Evolutionary conservation across 805 yeast species (phyloP).

Genomic region (Barnettozyma vustinii): DNA sequence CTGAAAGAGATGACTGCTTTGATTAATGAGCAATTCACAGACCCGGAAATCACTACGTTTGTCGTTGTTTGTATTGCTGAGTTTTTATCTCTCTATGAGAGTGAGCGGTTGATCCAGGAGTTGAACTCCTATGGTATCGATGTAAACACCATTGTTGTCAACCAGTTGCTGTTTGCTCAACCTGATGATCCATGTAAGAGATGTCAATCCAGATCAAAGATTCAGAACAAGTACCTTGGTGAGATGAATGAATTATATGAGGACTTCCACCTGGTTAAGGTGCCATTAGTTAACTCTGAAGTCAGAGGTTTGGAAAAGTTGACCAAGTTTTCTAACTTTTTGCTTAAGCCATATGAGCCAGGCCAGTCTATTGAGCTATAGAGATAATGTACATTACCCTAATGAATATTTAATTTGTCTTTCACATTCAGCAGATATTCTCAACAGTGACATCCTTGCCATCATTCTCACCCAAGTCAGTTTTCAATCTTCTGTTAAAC

Average conservation of each 20-base stretch:
- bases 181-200: slow-evolving; percentile 74
- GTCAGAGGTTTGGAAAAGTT: slow-evolving; percentile 89
- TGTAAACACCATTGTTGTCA: slow-evolving; percentile 92
- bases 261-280: slow-evolving; percentile 92
- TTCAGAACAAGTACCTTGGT: slow-evolving; percentile 92
- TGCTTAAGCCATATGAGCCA: slow-evolving; percentile 74
- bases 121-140: slow-evolving; percentile 92
- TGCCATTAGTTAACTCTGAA: slow-evolving; percentile 93
- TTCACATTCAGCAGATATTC: slow-evolving; percentile 49
- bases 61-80: slow-evolving; percentile 98
- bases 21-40: slow-evolving; percentile 90
- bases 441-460: slow-evolving; percentile 47
- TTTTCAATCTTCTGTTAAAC: slow-evolving; percentile 61
- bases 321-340: slow-evolving; percentile 75
- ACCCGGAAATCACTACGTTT: slow-evolving; percentile 92
- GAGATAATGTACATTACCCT: not conserved
- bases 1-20: slow-evolving; percentile 76
- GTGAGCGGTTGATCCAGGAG: slow-evolving; percentile 97
- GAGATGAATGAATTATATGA: slow-evolving; percentile 96
- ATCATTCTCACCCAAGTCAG: slow-evolving; percentile 61
- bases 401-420: not conserved
- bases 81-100: slow-evolving; percentile 91
- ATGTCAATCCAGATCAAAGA: slow-evolving; percentile 88
- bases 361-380: slow-evolving; percentile 26
- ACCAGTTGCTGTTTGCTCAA: slow-evolving; percentile 86